Percentiles rank a stretch among this genome's conserved stretches.
Conservation (phyloP, 495 filamentous ascomycete species). For the Aspergillus sclerotiicarbonarius region DNA sequence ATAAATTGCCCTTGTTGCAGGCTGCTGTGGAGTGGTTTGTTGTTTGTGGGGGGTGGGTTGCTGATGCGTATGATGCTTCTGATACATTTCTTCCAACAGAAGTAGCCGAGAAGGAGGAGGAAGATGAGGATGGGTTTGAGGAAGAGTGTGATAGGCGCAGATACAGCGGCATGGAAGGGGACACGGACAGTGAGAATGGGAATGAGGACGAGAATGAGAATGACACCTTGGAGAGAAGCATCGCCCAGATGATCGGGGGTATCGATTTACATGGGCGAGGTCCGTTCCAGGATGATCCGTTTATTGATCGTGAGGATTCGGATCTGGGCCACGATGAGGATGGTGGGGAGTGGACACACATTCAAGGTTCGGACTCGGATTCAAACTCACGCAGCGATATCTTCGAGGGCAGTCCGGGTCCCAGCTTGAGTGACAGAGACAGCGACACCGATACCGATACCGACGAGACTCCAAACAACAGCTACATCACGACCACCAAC, state of each 20-base stretch:
- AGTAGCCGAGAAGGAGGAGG: too few relatives aligned
- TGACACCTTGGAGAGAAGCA: too few relatives aligned
- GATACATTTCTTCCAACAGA: not conserved
- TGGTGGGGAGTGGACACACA: not conserved
- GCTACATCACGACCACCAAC: not conserved
- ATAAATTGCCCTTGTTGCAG: constrained; percentile 37
- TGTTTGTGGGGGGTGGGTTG: constrained; percentile 24
- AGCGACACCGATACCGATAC: not conserved
- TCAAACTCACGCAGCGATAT: not conserved
- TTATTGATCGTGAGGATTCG: not conserved
- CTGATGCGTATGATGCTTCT: constrained; percentile 5
- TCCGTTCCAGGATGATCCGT: too few relatives aligned
- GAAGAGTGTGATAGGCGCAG: too few relatives aligned
- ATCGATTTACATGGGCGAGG: too few relatives aligned
- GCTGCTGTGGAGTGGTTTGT: constrained; percentile 32
- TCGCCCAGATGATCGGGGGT: too few relatives aligned
- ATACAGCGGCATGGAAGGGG: too few relatives aligned
- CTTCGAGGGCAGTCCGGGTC: not conserved
- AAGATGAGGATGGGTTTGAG: not conserved
- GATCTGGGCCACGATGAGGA: not conserved
- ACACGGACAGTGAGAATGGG: not conserved
- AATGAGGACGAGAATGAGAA: not conserved
- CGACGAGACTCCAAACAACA: not conserved
- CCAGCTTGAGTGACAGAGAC: too few relatives aligned
- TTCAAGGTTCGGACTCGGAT: not conserved